Evolutionary conservation across 495 filamentous ascomycete genomes (phyloP).

Genomic region (Aspergillus wentii): DNA sequence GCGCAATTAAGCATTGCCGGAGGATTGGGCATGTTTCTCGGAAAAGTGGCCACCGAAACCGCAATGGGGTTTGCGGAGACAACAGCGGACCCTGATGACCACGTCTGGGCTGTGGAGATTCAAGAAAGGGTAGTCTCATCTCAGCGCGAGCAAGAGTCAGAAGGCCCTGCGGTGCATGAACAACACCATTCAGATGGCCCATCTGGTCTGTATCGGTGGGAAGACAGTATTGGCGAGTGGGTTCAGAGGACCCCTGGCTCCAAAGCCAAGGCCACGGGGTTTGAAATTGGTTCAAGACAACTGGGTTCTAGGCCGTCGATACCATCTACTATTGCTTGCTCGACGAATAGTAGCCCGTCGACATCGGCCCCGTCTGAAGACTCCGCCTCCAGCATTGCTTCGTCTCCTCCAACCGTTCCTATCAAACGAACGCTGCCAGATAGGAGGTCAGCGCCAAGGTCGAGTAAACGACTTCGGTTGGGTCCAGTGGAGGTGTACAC

Average conservation of each 20-base stretch:
- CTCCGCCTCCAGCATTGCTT: constrained; percentile 24
- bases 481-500: constrained; percentile 1
- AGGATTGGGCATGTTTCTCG: constrained; percentile 23
- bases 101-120: constrained; percentile 44
- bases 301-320: constrained; percentile 3
- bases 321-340: constrained; percentile 9
- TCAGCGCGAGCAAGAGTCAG: constrained; percentile 7
- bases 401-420: constrained; percentile 24
- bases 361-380: constrained; percentile 12
- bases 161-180: constrained; percentile 8
- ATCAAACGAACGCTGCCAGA: constrained; percentile 16
- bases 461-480: constrained; percentile 24
- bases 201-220: constrained; percentile 44
- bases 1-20: constrained; percentile 14
- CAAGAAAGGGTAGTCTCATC: constrained; percentile 29
- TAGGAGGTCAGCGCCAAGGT: constrained; percentile 11
- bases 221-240: constrained; percentile 53
- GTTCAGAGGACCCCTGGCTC: constrained; percentile 40
- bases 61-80: constrained; percentile 45
- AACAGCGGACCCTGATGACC: constrained; percentile 42
- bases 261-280: constrained; percentile 12
- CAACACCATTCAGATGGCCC: constrained; percentile 9
- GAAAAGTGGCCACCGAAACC: constrained; percentile 39
- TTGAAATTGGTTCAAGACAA: constrained; percentile 1
- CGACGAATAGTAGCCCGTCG: constrained; percentile 22